Evolutionary conservation across 768 basidiomycete genomes (phyloP).

Genomic region (Mycena crocata): DNA sequence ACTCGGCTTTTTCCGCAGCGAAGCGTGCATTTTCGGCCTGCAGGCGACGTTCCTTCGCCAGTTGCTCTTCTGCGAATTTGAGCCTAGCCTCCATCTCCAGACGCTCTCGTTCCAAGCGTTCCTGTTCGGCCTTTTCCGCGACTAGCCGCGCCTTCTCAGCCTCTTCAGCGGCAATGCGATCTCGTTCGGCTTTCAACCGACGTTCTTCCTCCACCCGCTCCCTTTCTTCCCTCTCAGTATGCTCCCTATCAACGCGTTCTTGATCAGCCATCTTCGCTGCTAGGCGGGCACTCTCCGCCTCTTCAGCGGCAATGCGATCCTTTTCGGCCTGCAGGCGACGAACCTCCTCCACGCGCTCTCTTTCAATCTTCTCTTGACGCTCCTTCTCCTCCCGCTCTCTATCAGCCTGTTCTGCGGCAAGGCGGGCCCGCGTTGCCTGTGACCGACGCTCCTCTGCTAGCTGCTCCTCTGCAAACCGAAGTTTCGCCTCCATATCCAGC

Average conservation of each 20-base stretch:
- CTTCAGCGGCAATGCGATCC: slow-evolving; percentile 23
- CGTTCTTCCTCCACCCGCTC: slow-evolving; percentile 21
- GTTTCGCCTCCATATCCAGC: slow-evolving; percentile 35
- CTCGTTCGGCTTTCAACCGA: slow-evolving; percentile 20
- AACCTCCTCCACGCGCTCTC: slow-evolving; percentile 25
- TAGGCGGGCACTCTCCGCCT: slow-evolving; percentile 20
- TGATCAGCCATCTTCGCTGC: slow-evolving; percentile 18
- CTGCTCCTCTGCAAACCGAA: slow-evolving; percentile 35
- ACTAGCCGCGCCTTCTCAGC: slow-evolving; percentile 13
- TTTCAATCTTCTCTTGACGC: slow-evolving; percentile 14
- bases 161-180: slow-evolving; percentile 23
- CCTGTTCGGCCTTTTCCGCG: slow-evolving; percentile 19
- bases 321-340: slow-evolving; percentile 23
- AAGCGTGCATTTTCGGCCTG: slow-evolving; percentile 10
- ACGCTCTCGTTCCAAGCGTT: slow-evolving; percentile 22
- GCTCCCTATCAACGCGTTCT: slow-evolving; percentile 21
- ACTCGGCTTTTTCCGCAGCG: slow-evolving; percentile 27
- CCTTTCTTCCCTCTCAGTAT: slow-evolving; percentile 9
- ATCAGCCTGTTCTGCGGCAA: slow-evolving; percentile 28
- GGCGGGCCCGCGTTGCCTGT: slow-evolving; percentile 30
- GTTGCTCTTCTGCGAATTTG: slow-evolving; percentile 17
- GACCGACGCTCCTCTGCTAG: slow-evolving; percentile 35
- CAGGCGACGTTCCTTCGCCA: slow-evolving; percentile 20
- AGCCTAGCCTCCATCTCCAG: slow-evolving; percentile 21
- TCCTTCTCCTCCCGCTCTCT: slow-evolving; percentile 23